Evolutionary conservation across 306 rosid genomes (phyloP).

Genomic region (Castanospermum australe): DNA sequence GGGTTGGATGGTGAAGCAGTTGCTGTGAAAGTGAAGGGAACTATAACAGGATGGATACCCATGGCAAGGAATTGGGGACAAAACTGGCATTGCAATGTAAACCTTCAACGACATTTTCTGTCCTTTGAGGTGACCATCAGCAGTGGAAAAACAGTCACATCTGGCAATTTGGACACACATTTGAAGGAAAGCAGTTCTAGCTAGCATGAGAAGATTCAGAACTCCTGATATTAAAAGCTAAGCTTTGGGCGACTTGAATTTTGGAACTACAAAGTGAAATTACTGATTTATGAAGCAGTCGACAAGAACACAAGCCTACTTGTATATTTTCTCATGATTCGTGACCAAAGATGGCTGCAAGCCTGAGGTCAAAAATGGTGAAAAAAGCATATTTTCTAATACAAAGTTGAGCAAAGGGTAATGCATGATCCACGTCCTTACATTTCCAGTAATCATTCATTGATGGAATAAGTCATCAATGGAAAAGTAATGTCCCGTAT

Average conservation of each 20-base stretch:
- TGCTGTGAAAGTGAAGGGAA: conserved; percentile 94
- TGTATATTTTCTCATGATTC: neutral
- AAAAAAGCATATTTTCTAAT: neutral
- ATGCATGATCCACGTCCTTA: conserved; percentile 38
- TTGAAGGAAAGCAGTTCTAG: conserved; percentile 92
- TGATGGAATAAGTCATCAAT: conserved; percentile 26
- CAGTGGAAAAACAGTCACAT: conserved; percentile 69
- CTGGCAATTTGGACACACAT: conserved; percentile 92
- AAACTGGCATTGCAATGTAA: conserved; percentile 80
- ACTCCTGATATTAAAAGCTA: neutral
- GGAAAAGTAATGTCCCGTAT: neutral
- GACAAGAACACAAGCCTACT: neutral
- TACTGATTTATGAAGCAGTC: neutral
- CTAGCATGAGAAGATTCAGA: conserved; percentile 4
- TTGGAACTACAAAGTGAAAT: neutral
- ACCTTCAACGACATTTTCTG: conserved; percentile 79
- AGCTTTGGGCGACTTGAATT: conserved; percentile 1
- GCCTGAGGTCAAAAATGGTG: conserved; percentile 27
- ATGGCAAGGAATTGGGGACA: conserved; percentile 96
- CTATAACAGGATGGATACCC: conserved; percentile 94
- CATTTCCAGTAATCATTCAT: neutral
- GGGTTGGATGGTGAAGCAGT: conserved; percentile 76
- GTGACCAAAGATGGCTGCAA: neutral
- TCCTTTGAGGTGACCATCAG: conserved; percentile 86
- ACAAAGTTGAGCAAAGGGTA: conserved; percentile 21